Percentiles rank a stretch among this genome's conserved stretches.
These are phyloP conservation scores for Cutaneotrichosporon spelunceum DNA, from an alignment of 1,284 basidiomycete species.

Conservation along the genomic window DNA sequence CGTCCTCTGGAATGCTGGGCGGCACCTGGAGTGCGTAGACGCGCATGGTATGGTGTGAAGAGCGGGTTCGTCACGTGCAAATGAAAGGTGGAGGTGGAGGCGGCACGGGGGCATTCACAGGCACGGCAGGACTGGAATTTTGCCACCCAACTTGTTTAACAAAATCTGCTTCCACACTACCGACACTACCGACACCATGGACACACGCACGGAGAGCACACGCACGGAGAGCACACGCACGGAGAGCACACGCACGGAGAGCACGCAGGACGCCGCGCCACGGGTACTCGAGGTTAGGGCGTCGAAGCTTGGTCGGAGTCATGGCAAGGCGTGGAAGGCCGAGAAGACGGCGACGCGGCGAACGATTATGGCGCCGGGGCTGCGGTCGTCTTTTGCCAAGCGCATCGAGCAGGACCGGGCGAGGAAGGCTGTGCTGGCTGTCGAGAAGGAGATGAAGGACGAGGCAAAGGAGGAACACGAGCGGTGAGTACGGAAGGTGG, in stretches of 20 bases:
- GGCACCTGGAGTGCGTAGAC: constrained; percentile 23
- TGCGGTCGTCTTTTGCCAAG: constrained; percentile 45
- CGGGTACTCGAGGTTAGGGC: constrained; percentile 21
- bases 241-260: constrained; percentile 1
- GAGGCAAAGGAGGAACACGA: constrained; percentile 46
- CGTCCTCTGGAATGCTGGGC: constrained; percentile 15
- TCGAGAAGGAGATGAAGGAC: constrained; percentile 51
- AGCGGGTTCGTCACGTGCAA: background rate
- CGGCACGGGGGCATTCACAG: background rate
- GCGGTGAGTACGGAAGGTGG: constrained; percentile 34
- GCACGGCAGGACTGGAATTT: background rate
- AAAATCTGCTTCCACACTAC: background rate
- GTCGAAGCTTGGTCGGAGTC: constrained; percentile 39
- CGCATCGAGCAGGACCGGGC: constrained; percentile 44
- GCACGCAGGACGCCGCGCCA: constrained; percentile 5
- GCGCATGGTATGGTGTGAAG: constrained; percentile 7
- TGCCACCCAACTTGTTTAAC: constrained; percentile 3
- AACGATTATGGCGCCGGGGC: constrained; percentile 36
- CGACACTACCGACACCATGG: background rate
- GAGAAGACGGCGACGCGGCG: constrained; percentile 43
- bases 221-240: too few relatives aligned
- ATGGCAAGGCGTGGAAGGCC: constrained; percentile 50
- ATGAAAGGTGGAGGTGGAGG: background rate
- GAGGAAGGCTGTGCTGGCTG: constrained; percentile 40
- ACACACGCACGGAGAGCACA: too few relatives aligned